Evolutionary conservation across 371 early-diverging fungal species (phyloP), one percentile per base, ranked within the genome.

Genomic region (Globomyces sp.): DNA sequence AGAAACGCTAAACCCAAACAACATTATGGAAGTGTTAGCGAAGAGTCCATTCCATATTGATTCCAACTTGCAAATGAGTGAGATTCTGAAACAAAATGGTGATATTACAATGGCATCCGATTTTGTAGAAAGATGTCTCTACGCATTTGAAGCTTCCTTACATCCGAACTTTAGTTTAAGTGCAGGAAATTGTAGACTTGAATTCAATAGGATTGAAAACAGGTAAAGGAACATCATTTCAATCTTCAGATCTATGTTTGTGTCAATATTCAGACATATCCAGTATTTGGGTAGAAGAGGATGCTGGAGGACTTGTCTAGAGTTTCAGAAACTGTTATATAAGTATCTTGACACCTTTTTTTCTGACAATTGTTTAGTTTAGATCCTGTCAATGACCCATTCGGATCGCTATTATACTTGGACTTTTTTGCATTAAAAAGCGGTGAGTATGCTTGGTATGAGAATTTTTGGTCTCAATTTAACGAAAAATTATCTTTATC

Each of bases 261-360:
- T 24, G 24, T 91, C 92, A 2, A 67, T 95, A 34, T 90, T 88
- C 67, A 81, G 92, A 8, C 94, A 95, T 50, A 84, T 93, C 53
- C 86, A 88, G 71, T 91, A 88, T 69, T 67, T 93, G 65, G 81
- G 89, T n/a, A 84, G 93, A 34, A 83, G 89, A 55, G 95, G 96
- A 4, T 94, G 95, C 76, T 95, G 96, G 96, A 74, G 92, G 47
- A 94, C 95, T 2, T 90, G 91, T 4, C 89, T 94, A 65, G 96
- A 94, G 75, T 87, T 92, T 66, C 85, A 87, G 65, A 95, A 92
- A 75, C 75, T 92, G 9, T 74, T 95, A 24, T 24, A 24, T 24
- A 24, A 24, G 24, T 24, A 24, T 24, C 24, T 24, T 24, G 24
- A 24, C 24, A 24, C 24, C 24, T 24, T 24, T 24, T 24, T 24